Conservation (phyloP, 345 rosid species). For the Linum trigynum region DNA sequence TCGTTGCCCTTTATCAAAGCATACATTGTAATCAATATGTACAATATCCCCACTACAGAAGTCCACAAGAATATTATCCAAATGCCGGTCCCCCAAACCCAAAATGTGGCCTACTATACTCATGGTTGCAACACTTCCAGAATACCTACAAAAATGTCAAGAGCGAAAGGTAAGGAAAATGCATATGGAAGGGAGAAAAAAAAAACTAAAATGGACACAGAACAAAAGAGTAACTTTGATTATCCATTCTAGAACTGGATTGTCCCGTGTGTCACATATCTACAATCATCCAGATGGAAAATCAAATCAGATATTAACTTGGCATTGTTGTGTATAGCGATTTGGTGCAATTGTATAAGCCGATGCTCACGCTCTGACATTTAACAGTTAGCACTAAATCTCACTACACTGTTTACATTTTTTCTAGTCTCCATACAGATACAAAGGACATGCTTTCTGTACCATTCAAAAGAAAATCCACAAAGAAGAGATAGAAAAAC, state of each 20-base stretch:
- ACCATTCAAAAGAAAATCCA: too few species aligned
- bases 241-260: too few species aligned
- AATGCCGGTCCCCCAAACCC: slow-evolving; percentile 91
- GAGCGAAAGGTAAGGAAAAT: background rate
- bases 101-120: slow-evolving; percentile 91
- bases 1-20: slow-evolving; percentile 90
- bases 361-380: too few species aligned
- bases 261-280: background rate
- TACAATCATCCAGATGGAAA: background rate
- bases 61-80: slow-evolving; percentile 88
- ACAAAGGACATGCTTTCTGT: too few species aligned
- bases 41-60: slow-evolving; percentile 85
- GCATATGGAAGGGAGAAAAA: background rate
- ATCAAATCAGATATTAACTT: too few species aligned
- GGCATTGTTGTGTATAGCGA: too few species aligned
- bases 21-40: slow-evolving; percentile 89
- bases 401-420: too few species aligned
- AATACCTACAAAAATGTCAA: slow-evolving; percentile 46
- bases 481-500: too few species aligned
- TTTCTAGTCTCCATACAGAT: too few species aligned
- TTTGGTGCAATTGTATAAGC: too few species aligned
- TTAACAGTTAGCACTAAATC: too few species aligned
- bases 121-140: slow-evolving; percentile 92
- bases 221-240: too few species aligned
- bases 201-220: background rate